Base-by-base conservation (phyloP, 768 basidiomycete species). In the Suillus brevipes region DNA sequence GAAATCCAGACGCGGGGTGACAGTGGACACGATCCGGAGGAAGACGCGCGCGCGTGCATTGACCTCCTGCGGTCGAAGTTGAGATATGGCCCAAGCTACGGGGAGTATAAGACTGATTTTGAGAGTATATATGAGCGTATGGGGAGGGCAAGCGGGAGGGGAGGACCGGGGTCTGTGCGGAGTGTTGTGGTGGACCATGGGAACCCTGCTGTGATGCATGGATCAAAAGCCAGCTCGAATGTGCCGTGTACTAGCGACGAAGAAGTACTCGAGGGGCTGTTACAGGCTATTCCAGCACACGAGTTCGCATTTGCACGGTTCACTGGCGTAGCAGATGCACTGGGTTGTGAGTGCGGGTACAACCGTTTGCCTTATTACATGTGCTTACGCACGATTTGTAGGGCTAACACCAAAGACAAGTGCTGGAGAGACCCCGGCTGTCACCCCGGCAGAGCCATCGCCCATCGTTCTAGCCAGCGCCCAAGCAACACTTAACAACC, bases 1-100 rank as follows among this genome's bases (percentile, higher is more conserved):
- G 92, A 95, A 69, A 99, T 99, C 50, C 97, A 99, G 76, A 86
- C 84, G 0, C 79, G 85, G 0, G 94, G 93, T 0, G 90, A 91
- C 59, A 91, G 90, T 2, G 94, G 94, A 3, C 97, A 99, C 74
- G 92, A 97, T 67, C 94, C 95, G 3, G 93, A 95, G 70, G 97
- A 99, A 74, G 97, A 99, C 70, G 96, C 97, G 0, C 81, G 89
- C 23, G 91, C 96, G 0, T 95, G 95, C 70, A 68, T 94, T 12
- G 95, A 97, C 65, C 79, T 99, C 37, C 73, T 99, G 25, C 84
- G 85, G 71, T 87, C 90, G 73, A 98, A 99, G 77, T 70, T 97
- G 25, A 85, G 87, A 57, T 81, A 87, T 67, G 94, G 89, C 0
- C 83, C 84, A 0, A 90, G 89, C 1, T 98, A 91, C 73, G 97